Percentiles rank a stretch among this genome's conserved stretches.
Conservation (phyloP, 345 rosid species). For the Salix caprea region DNA sequence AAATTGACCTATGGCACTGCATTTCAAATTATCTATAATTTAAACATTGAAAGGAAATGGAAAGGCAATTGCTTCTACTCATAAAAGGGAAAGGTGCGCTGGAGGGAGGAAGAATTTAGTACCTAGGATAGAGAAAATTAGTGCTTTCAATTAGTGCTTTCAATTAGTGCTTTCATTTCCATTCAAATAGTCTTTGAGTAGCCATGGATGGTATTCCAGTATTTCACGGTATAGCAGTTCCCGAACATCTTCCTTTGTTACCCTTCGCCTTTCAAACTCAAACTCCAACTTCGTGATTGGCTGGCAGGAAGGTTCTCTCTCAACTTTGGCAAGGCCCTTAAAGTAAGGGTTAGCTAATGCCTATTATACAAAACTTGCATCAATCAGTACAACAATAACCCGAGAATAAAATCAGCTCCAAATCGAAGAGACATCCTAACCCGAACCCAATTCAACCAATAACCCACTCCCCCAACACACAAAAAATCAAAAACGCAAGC, state of each 20-base stretch:
- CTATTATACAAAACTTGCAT: constrained; percentile 30
- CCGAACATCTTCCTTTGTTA: constrained; percentile 82
- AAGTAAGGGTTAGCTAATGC: constrained; percentile 96
- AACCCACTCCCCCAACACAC: too few relatives aligned
- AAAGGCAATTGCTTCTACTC: not conserved
- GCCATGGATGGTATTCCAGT: constrained; percentile 91
- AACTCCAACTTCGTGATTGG: constrained; percentile 88
- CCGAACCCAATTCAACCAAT: too few relatives aligned
- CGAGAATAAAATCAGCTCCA: too few relatives aligned
- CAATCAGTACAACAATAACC: not conserved
- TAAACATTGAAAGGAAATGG: not conserved
- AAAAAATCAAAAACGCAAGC: too few relatives aligned
- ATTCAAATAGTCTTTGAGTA: constrained; percentile 78
- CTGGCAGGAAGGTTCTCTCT: constrained; percentile 91
- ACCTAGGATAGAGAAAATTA: constrained; percentile 95
- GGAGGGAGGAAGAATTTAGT: constrained; percentile 14
- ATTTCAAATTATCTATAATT: constrained; percentile 10
- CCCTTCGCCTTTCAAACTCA: constrained; percentile 90
- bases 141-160: too few relatives aligned
- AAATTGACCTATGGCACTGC: constrained; percentile 90
- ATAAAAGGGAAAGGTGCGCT: not conserved
- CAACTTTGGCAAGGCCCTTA: constrained; percentile 80
- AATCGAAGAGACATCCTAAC: too few relatives aligned
- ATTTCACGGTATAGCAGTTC: constrained; percentile 84
- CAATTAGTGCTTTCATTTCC: constrained; percentile 87